Evolutionary conservation across 2,329 filamentous ascomycete species (phyloP).

Genomic region (Phaeosphaeriaceae sp.): DNA sequence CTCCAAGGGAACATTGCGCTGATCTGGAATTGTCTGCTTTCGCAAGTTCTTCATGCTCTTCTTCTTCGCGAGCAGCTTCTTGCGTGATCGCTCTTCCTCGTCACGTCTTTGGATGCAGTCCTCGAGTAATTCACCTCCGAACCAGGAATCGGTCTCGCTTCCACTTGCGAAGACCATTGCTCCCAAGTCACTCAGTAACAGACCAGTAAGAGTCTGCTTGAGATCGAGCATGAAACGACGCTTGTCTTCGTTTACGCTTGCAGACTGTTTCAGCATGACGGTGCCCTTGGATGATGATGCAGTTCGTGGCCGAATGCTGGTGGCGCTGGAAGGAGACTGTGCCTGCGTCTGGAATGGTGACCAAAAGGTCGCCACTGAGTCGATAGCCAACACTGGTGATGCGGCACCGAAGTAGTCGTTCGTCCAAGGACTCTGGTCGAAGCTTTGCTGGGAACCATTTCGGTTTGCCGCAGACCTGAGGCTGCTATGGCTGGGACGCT

Average conservation of each 20-base stretch:
- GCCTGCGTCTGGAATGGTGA: slow-evolving; percentile 78
- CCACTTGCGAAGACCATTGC: slow-evolving; percentile 85
- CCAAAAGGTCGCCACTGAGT: slow-evolving; percentile 84
- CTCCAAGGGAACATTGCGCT: slow-evolving; percentile 51
- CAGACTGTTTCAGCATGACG: slow-evolving; percentile 63
- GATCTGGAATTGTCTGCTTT: slow-evolving; percentile 38
- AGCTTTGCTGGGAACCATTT: slow-evolving; percentile 72
- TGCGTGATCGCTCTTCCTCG: slow-evolving; percentile 49
- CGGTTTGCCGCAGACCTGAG: slow-evolving; percentile 65
- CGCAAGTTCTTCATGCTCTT: slow-evolving; percentile 69
- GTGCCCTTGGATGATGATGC: slow-evolving; percentile 73
- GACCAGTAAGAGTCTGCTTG: slow-evolving; percentile 78
- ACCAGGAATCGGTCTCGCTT: slow-evolving; percentile 92
- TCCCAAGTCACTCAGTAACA: slow-evolving; percentile 88
- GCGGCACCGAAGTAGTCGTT: slow-evolving; percentile 72
- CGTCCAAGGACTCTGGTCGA: slow-evolving; percentile 71
- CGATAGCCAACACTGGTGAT: slow-evolving; percentile 73
- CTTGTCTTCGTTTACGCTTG: slow-evolving; percentile 71
- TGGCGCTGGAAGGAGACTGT: slow-evolving; percentile 68
- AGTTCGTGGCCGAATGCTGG: slow-evolving; percentile 67
- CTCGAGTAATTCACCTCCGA: slow-evolving; percentile 64
- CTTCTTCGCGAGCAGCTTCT: slow-evolving; percentile 45
- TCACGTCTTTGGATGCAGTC: slow-evolving; percentile 52
- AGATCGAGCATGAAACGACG: slow-evolving; percentile 77
- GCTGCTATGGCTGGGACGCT: slow-evolving; percentile 63